Evolutionary conservation across 208 protist species (phyloP).

Genomic region (Wallacemonas sp.): DNA sequence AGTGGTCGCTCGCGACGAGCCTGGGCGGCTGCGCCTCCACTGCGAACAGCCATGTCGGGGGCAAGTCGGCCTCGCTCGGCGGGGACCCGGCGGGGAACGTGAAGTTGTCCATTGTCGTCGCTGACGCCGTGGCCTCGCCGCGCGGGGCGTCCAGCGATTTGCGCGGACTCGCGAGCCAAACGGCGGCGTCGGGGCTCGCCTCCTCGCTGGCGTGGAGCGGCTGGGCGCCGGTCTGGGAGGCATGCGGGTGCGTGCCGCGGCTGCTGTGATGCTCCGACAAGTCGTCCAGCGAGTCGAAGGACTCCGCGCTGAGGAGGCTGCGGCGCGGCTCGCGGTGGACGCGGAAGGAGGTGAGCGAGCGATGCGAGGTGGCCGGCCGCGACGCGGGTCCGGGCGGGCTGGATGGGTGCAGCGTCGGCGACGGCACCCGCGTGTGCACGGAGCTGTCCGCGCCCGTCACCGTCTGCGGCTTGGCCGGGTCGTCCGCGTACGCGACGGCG

Average conservation of each 20-base stretch:
- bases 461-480: not conserved
- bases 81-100: not conserved
- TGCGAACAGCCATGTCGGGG: not conserved
- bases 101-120: not conserved
- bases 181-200: not conserved
- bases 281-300: slow-evolving; percentile 5
- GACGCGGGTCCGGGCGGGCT: not conserved
- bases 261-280: not conserved
- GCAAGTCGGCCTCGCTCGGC: not conserved
- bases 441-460: not conserved
- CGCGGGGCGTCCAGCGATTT: not conserved
- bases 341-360: slow-evolving; percentile 10
- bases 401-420: not conserved
- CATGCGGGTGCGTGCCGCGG: not conserved
- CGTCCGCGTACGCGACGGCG: slow-evolving; percentile 5
- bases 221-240: not conserved
- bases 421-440: not conserved
- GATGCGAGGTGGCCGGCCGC: not conserved
- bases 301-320: not conserved
- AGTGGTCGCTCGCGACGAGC: not conserved
- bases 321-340: not conserved
- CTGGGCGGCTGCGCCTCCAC: too few species aligned
- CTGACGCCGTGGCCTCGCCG: not conserved
- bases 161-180: not conserved
- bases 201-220: not conserved